Conservation (phyloP, 2,329 filamentous ascomycete genomes). For the Talaromyces sp. region DNA sequence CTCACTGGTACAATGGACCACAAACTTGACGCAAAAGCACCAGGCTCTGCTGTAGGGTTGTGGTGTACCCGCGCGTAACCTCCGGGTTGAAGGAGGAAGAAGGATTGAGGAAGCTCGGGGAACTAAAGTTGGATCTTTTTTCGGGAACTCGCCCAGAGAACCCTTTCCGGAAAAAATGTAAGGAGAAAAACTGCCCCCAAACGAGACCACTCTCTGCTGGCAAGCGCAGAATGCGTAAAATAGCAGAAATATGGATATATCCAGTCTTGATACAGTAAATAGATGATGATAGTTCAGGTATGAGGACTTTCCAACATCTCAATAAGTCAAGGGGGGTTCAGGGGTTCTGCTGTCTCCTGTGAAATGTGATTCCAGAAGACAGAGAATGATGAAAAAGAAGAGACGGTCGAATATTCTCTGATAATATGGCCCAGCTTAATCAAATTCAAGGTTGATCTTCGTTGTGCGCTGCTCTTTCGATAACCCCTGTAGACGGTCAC, state of each 20-base stretch:
- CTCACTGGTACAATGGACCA: constrained; percentile 26
- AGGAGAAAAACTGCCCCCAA: constrained; percentile 22
- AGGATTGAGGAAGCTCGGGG: constrained; percentile 25
- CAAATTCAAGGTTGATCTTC: neutral
- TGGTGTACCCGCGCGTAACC: constrained; percentile 31
- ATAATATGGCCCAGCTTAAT: neutral
- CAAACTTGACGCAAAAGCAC: constrained; percentile 28
- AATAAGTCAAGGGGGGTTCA: constrained; percentile 10
- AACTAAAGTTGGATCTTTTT: constrained; percentile 21
- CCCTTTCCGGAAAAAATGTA: constrained; percentile 19
- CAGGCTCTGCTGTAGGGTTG: constrained; percentile 31
- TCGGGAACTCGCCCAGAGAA: constrained; percentile 27
- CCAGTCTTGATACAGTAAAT: neutral
- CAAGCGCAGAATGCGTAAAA: neutral
- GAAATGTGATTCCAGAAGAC: neutral
- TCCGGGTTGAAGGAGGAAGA: constrained; percentile 25
- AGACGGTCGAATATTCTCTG: neutral
- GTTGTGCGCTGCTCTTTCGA: neutral
- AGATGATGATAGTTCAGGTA: neutral
- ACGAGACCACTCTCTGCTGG: neutral
- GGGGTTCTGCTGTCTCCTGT: constrained; percentile 12
- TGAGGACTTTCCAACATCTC: constrained; percentile 1
- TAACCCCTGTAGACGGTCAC: neutral
- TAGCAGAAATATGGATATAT: neutral
- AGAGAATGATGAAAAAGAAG: neutral